Conservation (phyloP, 2,329 filamentous ascomycete genomes). For the Nemania bipapillata region DNA sequence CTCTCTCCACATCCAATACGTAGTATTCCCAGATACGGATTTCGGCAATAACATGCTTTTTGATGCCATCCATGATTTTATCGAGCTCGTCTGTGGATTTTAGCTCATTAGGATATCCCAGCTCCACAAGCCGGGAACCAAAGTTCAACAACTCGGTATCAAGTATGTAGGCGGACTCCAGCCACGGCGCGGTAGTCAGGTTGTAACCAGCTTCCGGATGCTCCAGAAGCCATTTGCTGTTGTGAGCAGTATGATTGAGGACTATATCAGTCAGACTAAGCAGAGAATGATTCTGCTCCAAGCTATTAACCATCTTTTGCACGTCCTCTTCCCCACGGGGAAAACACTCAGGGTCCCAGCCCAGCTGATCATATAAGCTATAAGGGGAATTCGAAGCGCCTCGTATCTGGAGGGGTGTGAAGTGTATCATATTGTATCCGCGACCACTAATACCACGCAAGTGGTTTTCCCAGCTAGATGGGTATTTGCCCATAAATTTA, state of each 20-base stretch:
- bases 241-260: slow-evolving; percentile 96
- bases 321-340: slow-evolving; percentile 87
- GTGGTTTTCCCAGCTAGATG: slow-evolving; percentile 88
- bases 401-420: slow-evolving; percentile 89
- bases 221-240: slow-evolving; percentile 91
- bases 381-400: slow-evolving; percentile 96
- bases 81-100: slow-evolving; percentile 77
- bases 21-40: slow-evolving; percentile 95
- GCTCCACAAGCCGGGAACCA: slow-evolving; percentile 74
- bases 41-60: slow-evolving; percentile 78
- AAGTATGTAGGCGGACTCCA: slow-evolving; percentile 71
- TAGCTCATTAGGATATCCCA: slow-evolving; percentile 81
- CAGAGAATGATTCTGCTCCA: slow-evolving; percentile 86
- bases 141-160: slow-evolving; percentile 76
- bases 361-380: slow-evolving; percentile 91
- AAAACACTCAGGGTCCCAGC: slow-evolving; percentile 84
- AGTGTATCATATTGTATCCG: slow-evolving; percentile 99
- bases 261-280: slow-evolving; percentile 95
- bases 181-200: slow-evolving; percentile 84
- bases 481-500: slow-evolving; percentile 97
- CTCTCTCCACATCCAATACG: slow-evolving; percentile 78
- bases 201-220: slow-evolving; percentile 98
- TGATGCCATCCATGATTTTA: slow-evolving; percentile 84
- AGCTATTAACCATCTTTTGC: slow-evolving; percentile 76
- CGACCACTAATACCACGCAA: slow-evolving; percentile 86